phyloP scores from a whole-genome alignment of 169 alveolate genomes.

The Plasmodium gaboni region DNA sequence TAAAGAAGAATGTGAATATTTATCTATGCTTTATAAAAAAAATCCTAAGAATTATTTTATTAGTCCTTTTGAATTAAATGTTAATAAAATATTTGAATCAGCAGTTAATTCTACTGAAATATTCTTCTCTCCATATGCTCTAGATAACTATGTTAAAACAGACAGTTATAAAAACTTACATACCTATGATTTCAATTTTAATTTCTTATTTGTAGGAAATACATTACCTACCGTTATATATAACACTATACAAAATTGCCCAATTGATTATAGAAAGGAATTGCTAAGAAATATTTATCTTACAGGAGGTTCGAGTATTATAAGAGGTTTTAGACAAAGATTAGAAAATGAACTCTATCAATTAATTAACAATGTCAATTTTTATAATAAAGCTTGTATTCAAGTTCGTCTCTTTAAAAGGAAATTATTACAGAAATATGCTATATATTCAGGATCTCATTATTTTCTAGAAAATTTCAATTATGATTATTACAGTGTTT shows the following conservation, averaged over 20 bases:
- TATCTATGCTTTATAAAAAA: constrained; percentile 51
- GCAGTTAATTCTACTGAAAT: constrained; percentile 74
- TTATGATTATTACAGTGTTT: constrained; percentile 46
- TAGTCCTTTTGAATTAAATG: constrained; percentile 39
- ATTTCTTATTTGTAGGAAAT: constrained; percentile 10
- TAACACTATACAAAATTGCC: constrained; percentile 64
- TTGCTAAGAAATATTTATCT: constrained; percentile 40
- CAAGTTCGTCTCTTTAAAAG: constrained; percentile 48
- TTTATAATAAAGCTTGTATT: constrained; percentile 35
- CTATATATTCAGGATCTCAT: constrained; percentile 64
- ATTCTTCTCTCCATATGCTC: constrained; percentile 57
- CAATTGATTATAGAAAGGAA: constrained; percentile 61
- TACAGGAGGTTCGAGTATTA: constrained; percentile 70
- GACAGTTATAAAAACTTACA: constrained; percentile 61
- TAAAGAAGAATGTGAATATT: constrained; percentile 68
- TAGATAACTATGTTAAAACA: constrained; percentile 58
- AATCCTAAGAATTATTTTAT: constrained; percentile 55
- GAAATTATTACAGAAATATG: constrained; percentile 54
- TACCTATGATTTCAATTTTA: constrained; percentile 28
- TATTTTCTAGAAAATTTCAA: constrained; percentile 50
- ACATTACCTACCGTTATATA: constrained; percentile 57
- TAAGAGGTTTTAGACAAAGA: constrained; percentile 68
- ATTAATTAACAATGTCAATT: constrained; percentile 27
- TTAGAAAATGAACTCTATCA: constrained; percentile 59
- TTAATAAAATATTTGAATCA: constrained; percentile 61